Evolutionary conservation across 2,329 filamentous ascomycete genomes (phyloP).

Genomic region (Fusarium mangiferae): DNA sequence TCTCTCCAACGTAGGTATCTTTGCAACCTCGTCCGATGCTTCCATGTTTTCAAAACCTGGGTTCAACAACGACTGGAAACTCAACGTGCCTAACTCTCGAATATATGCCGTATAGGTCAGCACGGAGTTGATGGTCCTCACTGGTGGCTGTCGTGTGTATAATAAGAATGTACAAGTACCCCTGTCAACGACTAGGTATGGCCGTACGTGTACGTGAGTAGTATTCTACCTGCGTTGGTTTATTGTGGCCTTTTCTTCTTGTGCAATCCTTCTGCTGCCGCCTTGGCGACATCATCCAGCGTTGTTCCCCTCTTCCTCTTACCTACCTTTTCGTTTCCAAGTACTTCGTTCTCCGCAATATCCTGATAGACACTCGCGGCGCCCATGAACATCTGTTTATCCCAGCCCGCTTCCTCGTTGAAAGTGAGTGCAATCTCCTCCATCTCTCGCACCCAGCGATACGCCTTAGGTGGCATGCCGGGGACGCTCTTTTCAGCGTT

Average conservation of each 20-base stretch:
- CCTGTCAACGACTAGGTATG: constrained; percentile 3
- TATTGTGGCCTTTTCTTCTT: constrained; percentile 52
- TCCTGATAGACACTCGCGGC: constrained; percentile 70
- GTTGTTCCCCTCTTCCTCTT: constrained; percentile 66
- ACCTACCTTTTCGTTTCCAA: constrained; percentile 68
- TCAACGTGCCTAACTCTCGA: constrained; percentile 50
- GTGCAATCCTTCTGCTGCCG: constrained; percentile 59
- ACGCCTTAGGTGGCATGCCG: constrained; percentile 77
- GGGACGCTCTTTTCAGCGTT: constrained; percentile 63
- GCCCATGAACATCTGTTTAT: constrained; percentile 63
- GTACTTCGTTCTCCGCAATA: constrained; percentile 69
- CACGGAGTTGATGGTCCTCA: background rate
- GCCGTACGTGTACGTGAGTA: background rate
- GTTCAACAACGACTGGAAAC: constrained; percentile 47
- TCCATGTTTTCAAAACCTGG: constrained; percentile 41
- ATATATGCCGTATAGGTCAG: constrained; percentile 37
- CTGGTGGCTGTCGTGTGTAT: constrained; percentile 8
- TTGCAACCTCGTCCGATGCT: constrained; percentile 50
- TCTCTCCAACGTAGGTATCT: constrained; percentile 69
- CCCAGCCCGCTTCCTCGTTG: constrained; percentile 71
- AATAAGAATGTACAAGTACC: constrained; percentile 11
- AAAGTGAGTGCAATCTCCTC: constrained; percentile 77
- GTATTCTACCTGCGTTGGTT: background rate
- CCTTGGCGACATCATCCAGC: constrained; percentile 65
- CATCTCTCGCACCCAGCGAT: constrained; percentile 83